Evolutionary conservation across 768 basidiomycete species (phyloP).

Genomic region (Kwoniella botswanensis): DNA sequence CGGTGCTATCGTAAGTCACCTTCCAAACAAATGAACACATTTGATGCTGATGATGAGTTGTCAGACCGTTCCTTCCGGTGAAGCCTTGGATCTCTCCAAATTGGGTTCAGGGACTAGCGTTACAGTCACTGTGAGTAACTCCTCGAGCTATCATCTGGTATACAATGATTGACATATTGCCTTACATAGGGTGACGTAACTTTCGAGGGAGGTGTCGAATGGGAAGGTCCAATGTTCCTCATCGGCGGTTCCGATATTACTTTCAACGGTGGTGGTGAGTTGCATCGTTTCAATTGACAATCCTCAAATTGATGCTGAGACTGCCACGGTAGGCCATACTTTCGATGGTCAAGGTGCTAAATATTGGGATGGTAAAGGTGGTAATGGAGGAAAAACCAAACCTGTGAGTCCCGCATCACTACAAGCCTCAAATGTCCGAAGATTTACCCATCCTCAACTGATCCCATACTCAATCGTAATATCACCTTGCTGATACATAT

Average conservation of each 20-base stretch:
- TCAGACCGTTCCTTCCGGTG: constrained; percentile 16
- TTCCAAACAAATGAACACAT: too few relatives aligned
- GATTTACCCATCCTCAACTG: background rate
- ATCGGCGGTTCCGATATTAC: constrained; percentile 15
- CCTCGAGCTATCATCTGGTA: background rate
- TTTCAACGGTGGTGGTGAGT: constrained; percentile 18
- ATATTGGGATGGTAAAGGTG: constrained; percentile 18
- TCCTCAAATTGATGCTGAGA: background rate
- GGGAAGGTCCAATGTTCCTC: constrained; percentile 24
- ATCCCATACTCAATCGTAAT: too few relatives aligned
- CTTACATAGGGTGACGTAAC: constrained; percentile 13
- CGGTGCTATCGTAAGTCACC: constrained; percentile 9
- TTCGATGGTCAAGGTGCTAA: constrained; percentile 13
- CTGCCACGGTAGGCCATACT: constrained; percentile 11
- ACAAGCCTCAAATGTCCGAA: background rate
- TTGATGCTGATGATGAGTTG: too few relatives aligned
- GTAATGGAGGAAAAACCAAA: constrained; percentile 22
- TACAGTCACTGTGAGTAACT: constrained; percentile 9
- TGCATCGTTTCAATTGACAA: background rate
- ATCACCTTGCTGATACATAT: background rate
- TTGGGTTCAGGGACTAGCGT: background rate
- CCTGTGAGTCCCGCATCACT: constrained; percentile 1
- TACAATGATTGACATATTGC: background rate
- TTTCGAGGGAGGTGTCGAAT: constrained; percentile 9
- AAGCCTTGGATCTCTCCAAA: constrained; percentile 13